phyloP scores from a whole-genome alignment of 768 basidiomycete species.

The Hydnomerulius pinastri region DNA sequence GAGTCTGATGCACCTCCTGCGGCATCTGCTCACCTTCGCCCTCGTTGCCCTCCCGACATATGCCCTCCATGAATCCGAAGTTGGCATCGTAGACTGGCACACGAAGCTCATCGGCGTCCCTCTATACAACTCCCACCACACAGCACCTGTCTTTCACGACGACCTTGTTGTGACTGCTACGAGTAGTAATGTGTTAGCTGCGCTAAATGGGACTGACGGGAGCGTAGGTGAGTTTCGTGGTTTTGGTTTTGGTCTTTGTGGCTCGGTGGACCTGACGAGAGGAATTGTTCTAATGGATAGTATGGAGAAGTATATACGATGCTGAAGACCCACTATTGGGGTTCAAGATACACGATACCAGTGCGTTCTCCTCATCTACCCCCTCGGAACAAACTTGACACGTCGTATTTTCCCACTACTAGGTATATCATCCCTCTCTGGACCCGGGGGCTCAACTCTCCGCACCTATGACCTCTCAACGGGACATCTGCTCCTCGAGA shows the following conservation, averaged over 20 bases:
- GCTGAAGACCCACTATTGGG: conserved; percentile 64
- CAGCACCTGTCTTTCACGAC: conserved; percentile 62
- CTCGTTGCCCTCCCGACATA: conserved; percentile 27
- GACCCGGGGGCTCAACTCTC: conserved; percentile 66
- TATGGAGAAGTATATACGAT: conserved; percentile 83
- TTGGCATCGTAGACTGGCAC: conserved; percentile 88
- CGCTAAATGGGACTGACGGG: conserved; percentile 66
- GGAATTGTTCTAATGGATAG: conserved; percentile 71
- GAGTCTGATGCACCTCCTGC: conserved; percentile 18
- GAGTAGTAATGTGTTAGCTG: conserved; percentile 75
- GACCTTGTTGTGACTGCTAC: conserved; percentile 69
- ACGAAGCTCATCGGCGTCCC: conserved; percentile 76
- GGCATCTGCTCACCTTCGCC: conserved; percentile 18
- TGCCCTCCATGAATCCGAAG: conserved; percentile 73
- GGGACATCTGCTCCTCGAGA: conserved; percentile 70
- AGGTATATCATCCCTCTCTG: conserved; percentile 78
- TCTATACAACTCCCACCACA: conserved; percentile 46
- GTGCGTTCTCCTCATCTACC: conserved; percentile 41
- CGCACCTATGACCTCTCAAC: conserved; percentile 65
- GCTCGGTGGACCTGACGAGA: conserved; percentile 2
- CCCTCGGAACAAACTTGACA: neutral
- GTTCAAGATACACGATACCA: conserved; percentile 57
- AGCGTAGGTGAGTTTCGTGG: conserved; percentile 56
- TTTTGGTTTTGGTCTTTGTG: conserved; percentile 10
- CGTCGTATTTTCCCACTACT: neutral